These are phyloP conservation scores for Discostella stelligera DNA, from an alignment of 352 stramenopile species.

Conservation along the genomic window DNA sequence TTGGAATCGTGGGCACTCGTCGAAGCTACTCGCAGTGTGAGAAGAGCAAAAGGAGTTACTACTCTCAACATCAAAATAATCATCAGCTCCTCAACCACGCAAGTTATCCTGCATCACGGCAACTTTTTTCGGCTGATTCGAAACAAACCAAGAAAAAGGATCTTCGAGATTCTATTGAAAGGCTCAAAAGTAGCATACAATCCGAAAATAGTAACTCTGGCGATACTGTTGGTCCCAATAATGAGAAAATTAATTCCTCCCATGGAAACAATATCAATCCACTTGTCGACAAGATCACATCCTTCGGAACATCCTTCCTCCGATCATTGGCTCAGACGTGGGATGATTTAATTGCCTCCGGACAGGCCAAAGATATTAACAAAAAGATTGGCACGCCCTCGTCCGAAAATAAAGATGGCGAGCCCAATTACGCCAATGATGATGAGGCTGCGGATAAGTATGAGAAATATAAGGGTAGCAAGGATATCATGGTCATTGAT, in stretches of 20 bases:
- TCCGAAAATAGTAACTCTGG: slow-evolving; percentile 21
- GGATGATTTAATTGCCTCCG: slow-evolving; percentile 69
- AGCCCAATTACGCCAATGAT: slow-evolving; percentile 48
- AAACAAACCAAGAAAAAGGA: slow-evolving; percentile 38
- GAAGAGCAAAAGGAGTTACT: too few relatives aligned
- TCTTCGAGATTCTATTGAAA: slow-evolving; percentile 58
- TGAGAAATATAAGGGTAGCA: slow-evolving; percentile 65
- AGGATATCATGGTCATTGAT: slow-evolving; percentile 88
- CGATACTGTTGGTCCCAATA: slow-evolving; percentile 5
- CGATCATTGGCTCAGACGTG: slow-evolving; percentile 64
- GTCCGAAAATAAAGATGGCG: slow-evolving; percentile 13
- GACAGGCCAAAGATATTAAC: slow-evolving; percentile 70
- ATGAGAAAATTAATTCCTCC: slow-evolving; percentile 5
- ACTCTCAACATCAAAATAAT: not conserved
- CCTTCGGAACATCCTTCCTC: slow-evolving; percentile 45
- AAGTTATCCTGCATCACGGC: not conserved
- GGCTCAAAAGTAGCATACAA: slow-evolving; percentile 22
- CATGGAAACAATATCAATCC: slow-evolving; percentile 25
- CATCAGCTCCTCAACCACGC: not conserved
- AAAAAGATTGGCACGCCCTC: slow-evolving; percentile 63
- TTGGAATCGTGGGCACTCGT: not conserved
- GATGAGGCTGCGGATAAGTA: slow-evolving; percentile 51
- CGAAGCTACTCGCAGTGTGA: not conserved
- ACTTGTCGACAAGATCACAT: slow-evolving; percentile 37
- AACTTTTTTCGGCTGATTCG: not conserved